A percentile compares a stretch with the other conserved stretches of the same genome.
phyloP scores from a whole-genome alignment of 225 moss, liverwort and hornwort genomes.

The Anthoceros angustus region DNA sequence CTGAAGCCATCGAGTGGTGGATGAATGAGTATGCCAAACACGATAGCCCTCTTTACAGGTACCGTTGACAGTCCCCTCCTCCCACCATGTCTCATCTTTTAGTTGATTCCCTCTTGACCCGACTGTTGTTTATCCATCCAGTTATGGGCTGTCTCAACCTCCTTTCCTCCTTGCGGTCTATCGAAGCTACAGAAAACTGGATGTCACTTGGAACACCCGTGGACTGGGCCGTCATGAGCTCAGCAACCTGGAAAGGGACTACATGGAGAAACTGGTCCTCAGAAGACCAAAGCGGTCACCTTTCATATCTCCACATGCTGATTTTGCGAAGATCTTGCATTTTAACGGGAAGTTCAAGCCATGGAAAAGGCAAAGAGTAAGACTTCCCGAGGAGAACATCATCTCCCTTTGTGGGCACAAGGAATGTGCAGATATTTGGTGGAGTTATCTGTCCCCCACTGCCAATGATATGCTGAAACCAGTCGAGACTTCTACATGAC shows the following conservation, averaged over 20 bases:
- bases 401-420: constrained; percentile 61
- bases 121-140: constrained; percentile 11
- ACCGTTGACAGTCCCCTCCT: no score
- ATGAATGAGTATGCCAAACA: constrained; percentile 59
- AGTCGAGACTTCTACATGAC: no score
- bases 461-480: constrained; percentile 20
- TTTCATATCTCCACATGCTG: constrained; percentile 50
- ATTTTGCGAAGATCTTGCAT: constrained; percentile 63
- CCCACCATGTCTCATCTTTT: not conserved
- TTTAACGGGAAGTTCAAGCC: constrained; percentile 80
- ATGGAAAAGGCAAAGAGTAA: constrained; percentile 55
- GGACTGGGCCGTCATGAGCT: constrained; percentile 61
- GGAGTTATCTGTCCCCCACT: constrained; percentile 55
- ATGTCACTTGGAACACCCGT: constrained; percentile 63
- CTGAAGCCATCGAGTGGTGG: constrained; percentile 78
- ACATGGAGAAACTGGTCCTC: constrained; percentile 21
- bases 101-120: not conserved
- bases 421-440: constrained; percentile 74
- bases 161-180: constrained; percentile 72
- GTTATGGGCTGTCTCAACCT: constrained; percentile 84
- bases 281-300: constrained; percentile 35
- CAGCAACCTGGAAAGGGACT: constrained; percentile 52
- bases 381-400: constrained; percentile 20
- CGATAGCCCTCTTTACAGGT: constrained; percentile 51
- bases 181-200: constrained; percentile 53